Evolutionary conservation across 441 rosid species (phyloP), one percentile per base, ranked within the genome.

Genomic region (Erodium trifolium): DNA sequence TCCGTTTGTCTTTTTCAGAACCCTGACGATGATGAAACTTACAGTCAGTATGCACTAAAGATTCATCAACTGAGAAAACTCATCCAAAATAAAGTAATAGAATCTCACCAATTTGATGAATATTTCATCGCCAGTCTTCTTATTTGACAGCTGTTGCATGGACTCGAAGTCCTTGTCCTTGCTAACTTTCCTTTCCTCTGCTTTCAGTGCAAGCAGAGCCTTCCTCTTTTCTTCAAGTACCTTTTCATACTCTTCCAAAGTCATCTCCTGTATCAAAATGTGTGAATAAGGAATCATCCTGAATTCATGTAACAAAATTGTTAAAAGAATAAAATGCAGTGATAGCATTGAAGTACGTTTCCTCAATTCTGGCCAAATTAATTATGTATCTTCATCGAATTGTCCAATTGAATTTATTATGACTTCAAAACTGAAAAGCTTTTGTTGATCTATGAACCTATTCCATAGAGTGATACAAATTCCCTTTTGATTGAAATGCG

Each of bases 221-320:
- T 94, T 92, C 83, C 86, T 85, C 79, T 86, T 87, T 78, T 90
- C 99, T 68, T 90, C 98, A 60, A 65, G 86, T 63, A 92, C 77
- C 78, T 90, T 92, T 80, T 94, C 89, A 77, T 94, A 92, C 83
- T 94, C 97, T 76, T 90, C 97, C 71, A 92, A 66, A 17, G 98
- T 88, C 94, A 94, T 88, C 78, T 83, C 87, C 99, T 94, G 60
- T 29, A 10, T 67, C 27, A 23, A 68, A 8, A 23, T 23, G 27
- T 23, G 27, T 23, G 27, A 23, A 23, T 23, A 0, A 39, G 6
- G 45, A 4, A 5, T 39, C 45, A 39, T 39, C 9, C 45, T 39
- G 9, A 39, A 39, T 39, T 39, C 9, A 5, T 39, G 9, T 39
- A 39, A 39, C 45, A 9, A 39, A 39, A 4, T 39, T 9, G 9